Percentiles rank a stretch among this genome's conserved stretches.
Conservation (phyloP, 305 asterid genomes). For the Petunia hybrid region DNA sequence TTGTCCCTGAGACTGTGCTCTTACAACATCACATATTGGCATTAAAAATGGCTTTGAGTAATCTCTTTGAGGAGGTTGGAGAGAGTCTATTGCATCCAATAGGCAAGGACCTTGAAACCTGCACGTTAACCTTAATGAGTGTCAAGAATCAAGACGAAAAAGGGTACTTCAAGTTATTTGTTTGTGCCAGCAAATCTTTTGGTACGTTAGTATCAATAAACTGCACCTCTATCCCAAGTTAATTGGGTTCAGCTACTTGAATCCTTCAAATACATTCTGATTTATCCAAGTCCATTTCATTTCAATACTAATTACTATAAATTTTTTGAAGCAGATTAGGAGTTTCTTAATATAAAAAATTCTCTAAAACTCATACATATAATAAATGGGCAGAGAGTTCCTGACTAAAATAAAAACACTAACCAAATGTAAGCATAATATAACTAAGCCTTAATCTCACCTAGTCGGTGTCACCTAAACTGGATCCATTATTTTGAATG, state of each 20-base stretch:
- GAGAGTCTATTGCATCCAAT: conserved; percentile 90
- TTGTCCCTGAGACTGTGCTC: conserved; percentile 83
- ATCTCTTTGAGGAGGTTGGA: conserved; percentile 84
- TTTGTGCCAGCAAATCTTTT: background rate
- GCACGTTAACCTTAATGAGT: conserved; percentile 44
- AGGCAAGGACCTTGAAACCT: conserved; percentile 87
- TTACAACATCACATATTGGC: conserved; percentile 88
- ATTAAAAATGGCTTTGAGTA: conserved; percentile 75
- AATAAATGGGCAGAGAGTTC: background rate
- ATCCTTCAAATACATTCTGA: conserved; percentile 9
- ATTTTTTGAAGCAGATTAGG: background rate
- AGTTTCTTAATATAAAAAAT: conserved; percentile 8
- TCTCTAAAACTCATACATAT: background rate
- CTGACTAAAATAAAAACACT: conserved; percentile 2
- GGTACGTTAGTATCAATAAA: background rate
- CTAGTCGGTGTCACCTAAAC: conserved; percentile 21
- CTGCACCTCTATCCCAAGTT: conserved; percentile 15
- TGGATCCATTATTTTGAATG: conserved; percentile 8
- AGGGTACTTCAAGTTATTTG: conserved; percentile 9
- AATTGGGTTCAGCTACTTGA: conserved; percentile 21
- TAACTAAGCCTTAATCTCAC: background rate
- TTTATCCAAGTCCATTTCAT: conserved; percentile 23
- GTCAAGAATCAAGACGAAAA: conserved; percentile 22
- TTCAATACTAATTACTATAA: background rate
- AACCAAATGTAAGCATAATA: background rate